Evolutionary conservation across 2,329 filamentous ascomycete genomes (phyloP).

Genomic region (Kalmusia sp.): DNA sequence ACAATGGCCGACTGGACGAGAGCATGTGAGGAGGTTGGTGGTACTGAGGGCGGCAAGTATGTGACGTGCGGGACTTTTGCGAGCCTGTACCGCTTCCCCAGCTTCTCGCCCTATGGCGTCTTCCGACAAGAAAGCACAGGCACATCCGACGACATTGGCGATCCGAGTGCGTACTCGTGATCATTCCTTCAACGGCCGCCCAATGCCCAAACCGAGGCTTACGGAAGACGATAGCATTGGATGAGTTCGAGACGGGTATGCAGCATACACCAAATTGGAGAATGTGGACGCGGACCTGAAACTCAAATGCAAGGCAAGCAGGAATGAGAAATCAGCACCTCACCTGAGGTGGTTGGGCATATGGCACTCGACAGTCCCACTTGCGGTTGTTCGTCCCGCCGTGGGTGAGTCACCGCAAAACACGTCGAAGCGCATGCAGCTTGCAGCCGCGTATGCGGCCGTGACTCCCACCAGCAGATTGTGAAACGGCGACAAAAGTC

Average conservation of each 20-base stretch:
- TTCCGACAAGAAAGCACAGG: slow-evolving; percentile 1
- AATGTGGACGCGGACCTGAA: slow-evolving; percentile 13
- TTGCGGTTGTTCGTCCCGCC: slow-evolving; percentile 18
- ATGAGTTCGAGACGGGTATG: slow-evolving; percentile 25
- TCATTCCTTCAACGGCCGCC: slow-evolving; percentile 13
- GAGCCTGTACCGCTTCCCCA: slow-evolving; percentile 18
- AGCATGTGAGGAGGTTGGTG: slow-evolving; percentile 14
- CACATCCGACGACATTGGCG: slow-evolving; percentile 11
- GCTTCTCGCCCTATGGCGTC: slow-evolving; percentile 16
- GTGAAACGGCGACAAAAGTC: slow-evolving; percentile 36
- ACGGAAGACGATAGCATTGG: slow-evolving; percentile 25
- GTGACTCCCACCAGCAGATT: slow-evolving; percentile 29
- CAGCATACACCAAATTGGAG: slow-evolving; percentile 15
- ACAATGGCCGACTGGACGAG: slow-evolving; percentile 10
- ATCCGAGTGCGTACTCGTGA: slow-evolving; percentile 27
- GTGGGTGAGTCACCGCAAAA: slow-evolving; percentile 41
- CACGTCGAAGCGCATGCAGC: slow-evolving; percentile 43
- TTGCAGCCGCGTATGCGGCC: slow-evolving; percentile 20
- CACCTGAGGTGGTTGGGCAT: slow-evolving; percentile 12
- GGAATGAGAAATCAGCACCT: slow-evolving; percentile 7
- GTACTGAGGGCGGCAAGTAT: slow-evolving; percentile 6
- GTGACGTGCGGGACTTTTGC: slow-evolving; percentile 33
- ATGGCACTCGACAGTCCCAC: neutral
- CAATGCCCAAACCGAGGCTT: slow-evolving; percentile 17
- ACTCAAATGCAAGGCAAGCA: slow-evolving; percentile 14